phyloP scores from a whole-genome alignment of 495 filamentous ascomycete species.

The Xylaria nigripes region DNA sequence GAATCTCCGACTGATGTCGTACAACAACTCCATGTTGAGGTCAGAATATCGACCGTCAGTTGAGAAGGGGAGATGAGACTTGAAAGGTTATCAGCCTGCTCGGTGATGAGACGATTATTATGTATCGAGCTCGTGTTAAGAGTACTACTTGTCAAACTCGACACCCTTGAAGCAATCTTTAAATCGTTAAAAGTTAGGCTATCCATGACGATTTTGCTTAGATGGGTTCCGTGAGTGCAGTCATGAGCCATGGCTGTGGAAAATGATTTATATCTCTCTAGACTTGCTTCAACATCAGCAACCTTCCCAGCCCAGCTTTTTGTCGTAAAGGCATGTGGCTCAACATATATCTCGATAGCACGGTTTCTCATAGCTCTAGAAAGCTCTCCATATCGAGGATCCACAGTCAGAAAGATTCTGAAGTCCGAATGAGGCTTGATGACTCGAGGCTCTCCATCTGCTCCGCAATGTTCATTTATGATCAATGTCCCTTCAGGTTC shows the following conservation, averaged over 20 bases:
- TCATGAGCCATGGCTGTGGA: slow-evolving; percentile 12
- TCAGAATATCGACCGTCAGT: slow-evolving; percentile 9
- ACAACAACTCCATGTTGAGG: slow-evolving; percentile 11
- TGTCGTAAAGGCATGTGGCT: slow-evolving; percentile 19
- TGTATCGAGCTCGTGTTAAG: slow-evolving; percentile 1
- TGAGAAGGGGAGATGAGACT: slow-evolving; percentile 10
- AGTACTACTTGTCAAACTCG: slow-evolving; percentile 4
- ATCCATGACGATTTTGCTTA: slow-evolving; percentile 26
- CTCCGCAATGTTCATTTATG: slow-evolving; percentile 82
- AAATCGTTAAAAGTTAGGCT: slow-evolving; percentile 31
- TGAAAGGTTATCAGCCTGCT: not conserved
- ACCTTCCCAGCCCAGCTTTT: slow-evolving; percentile 20
- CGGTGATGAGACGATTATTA: not conserved
- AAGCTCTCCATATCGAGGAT: slow-evolving; percentile 85
- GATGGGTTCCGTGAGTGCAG: slow-evolving; percentile 5
- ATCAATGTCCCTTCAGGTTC: slow-evolving; percentile 82
- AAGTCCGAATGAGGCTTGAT: slow-evolving; percentile 81
- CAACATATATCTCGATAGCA: slow-evolving; percentile 80
- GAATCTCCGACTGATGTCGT: slow-evolving; percentile 1
- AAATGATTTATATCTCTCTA: slow-evolving; percentile 32
- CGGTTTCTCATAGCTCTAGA: slow-evolving; percentile 96
- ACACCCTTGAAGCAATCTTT: slow-evolving; percentile 23
- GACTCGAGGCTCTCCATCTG: slow-evolving; percentile 71
- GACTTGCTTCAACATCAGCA: slow-evolving; percentile 34
- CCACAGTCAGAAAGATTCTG: slow-evolving; percentile 88